Evolutionary conservation across 1,284 basidiomycete genomes (phyloP), one percentile per base, ranked within the genome.

Genomic region (Singerocomus inundabilis): DNA sequence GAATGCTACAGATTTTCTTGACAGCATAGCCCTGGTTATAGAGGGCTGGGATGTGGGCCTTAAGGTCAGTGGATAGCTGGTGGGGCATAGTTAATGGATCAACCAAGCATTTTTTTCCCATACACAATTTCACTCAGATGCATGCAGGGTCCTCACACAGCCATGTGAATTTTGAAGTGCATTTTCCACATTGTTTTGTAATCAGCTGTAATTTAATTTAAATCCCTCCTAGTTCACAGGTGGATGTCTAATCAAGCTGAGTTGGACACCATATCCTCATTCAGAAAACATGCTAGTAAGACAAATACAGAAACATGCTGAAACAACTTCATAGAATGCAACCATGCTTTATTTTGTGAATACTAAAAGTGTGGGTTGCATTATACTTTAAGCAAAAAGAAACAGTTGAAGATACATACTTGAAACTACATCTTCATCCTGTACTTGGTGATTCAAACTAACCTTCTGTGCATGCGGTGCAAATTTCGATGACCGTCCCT

Each of bases 381-480:
- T 58, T n/a, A 54, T 24, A 33, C 24, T 21, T 31, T 2, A 42
- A 44, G 13, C 13, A n/a, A 31, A 34, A 33, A 25, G 29, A 29
- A 26, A 31, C 10, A 34, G 10, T 25, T n/a, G 12, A 10, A 31
- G 29, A 45, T 40, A 80, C 91, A 69, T 62, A 93, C 92, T 88
- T 31, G 89, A 92, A 49, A 94, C 90, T 13, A 97, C 94, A 68
- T 98, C 96, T 69, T 98, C 95, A 62, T 97, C 93, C 61, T 88
- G 85, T 16, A 98, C 89, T 47, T 83, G 79, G 72, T 98, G 96
- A 36, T 76, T 78, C 51, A 98, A 73, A 38, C 95, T 93, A 48
- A 92, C 93, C 70, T 96, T 97, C 69, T 97, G 94, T 1, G 93
- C 91, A 64, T 96, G 90, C 1, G 94, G 94, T 39, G 84, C 79